These are phyloP conservation scores for Aspergillus homomorphus DNA, from an alignment of 495 filamentous ascomycete species.

Conservation along the genomic window DNA sequence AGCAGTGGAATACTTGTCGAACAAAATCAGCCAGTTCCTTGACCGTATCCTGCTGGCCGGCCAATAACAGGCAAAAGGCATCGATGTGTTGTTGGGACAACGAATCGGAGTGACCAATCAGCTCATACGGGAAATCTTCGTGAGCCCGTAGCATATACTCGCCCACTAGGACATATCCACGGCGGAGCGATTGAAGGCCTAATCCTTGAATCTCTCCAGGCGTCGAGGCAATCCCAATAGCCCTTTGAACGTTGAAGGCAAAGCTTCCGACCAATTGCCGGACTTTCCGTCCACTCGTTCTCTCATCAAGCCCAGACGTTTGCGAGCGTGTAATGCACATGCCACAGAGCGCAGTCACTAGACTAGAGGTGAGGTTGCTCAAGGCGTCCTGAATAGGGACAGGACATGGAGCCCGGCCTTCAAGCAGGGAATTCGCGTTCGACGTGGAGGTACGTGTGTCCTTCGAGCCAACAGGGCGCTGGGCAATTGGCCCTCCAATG, in stretches of 20 bases:
- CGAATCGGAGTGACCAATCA: slow-evolving; percentile 10
- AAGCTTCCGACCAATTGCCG: slow-evolving; percentile 28
- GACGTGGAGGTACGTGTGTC: slow-evolving; percentile 21
- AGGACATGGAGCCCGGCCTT: slow-evolving; percentile 28
- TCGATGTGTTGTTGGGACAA: slow-evolving; percentile 20
- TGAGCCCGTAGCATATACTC: slow-evolving; percentile 35
- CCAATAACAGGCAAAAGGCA: slow-evolving; percentile 26
- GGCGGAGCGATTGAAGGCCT: slow-evolving; percentile 32
- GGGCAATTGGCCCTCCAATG: neutral
- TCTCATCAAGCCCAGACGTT: slow-evolving; percentile 13
- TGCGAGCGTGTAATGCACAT: slow-evolving; percentile 43
- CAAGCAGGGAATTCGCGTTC: neutral
- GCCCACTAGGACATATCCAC: slow-evolving; percentile 38
- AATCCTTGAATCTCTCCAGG: slow-evolving; percentile 12
- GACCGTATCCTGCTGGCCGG: slow-evolving; percentile 30
- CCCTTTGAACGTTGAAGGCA: slow-evolving; percentile 26
- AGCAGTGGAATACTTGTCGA: slow-evolving; percentile 37
- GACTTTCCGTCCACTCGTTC: slow-evolving; percentile 23
- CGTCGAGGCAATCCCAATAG: slow-evolving; percentile 17
- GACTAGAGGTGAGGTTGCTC: slow-evolving; percentile 42
- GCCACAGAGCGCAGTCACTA: slow-evolving; percentile 41
- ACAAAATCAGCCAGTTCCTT: slow-evolving; percentile 39
- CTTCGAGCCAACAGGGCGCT: slow-evolving; percentile 3
- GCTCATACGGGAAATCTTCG: slow-evolving; percentile 12
- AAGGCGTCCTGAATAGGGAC: slow-evolving; percentile 43